A percentile compares a stretch with the other conserved stretches of the same genome.
phyloP scores from a whole-genome alignment of 352 stramenopile genomes.

The Nothophytophthora sp. region DNA sequence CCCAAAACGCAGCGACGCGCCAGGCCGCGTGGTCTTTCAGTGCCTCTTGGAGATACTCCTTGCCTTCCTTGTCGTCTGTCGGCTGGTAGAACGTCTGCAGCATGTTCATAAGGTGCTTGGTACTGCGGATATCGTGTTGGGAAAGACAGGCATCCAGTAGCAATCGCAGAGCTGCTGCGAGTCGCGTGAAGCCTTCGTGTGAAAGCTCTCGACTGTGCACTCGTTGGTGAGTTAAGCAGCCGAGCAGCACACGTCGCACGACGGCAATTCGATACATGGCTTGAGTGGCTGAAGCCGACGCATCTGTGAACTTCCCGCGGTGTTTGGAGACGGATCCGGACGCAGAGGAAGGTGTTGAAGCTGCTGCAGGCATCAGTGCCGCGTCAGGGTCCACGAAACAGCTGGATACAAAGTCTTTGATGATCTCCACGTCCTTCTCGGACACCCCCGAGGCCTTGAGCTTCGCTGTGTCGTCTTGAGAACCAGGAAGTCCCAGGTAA shows the following conservation, averaged over 20 bases:
- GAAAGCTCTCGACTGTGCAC: constrained; percentile 58
- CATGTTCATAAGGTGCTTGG: constrained; percentile 85
- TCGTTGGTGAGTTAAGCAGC: constrained; percentile 72
- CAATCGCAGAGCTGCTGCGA: constrained; percentile 53
- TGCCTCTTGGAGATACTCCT: constrained; percentile 62
- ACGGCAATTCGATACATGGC: constrained; percentile 69
- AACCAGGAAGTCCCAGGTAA: constrained; percentile 39
- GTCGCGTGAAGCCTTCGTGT: constrained; percentile 49
- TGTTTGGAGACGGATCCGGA: constrained; percentile 41
- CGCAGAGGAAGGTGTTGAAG: constrained; percentile 9
- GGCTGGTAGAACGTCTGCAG: constrained; percentile 77
- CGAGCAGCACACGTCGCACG: constrained; percentile 69
- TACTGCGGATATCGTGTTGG: constrained; percentile 61
- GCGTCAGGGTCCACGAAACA: constrained; percentile 76
- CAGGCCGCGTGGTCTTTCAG: constrained; percentile 64
- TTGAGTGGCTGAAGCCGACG: constrained; percentile 33
- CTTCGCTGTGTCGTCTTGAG: constrained; percentile 45
- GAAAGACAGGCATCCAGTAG: constrained; percentile 67
- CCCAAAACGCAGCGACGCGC: constrained; percentile 72
- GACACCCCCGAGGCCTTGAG: constrained; percentile 65
- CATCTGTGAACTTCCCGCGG: constrained; percentile 65
- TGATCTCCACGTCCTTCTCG: constrained; percentile 73
- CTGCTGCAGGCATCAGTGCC: constrained; percentile 28
- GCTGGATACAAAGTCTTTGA: constrained; percentile 86
- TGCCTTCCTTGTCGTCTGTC: constrained; percentile 35